phyloP scores from a whole-genome alignment of 2,329 filamentous ascomycete genomes.

The Colletotrichum cereale region DNA sequence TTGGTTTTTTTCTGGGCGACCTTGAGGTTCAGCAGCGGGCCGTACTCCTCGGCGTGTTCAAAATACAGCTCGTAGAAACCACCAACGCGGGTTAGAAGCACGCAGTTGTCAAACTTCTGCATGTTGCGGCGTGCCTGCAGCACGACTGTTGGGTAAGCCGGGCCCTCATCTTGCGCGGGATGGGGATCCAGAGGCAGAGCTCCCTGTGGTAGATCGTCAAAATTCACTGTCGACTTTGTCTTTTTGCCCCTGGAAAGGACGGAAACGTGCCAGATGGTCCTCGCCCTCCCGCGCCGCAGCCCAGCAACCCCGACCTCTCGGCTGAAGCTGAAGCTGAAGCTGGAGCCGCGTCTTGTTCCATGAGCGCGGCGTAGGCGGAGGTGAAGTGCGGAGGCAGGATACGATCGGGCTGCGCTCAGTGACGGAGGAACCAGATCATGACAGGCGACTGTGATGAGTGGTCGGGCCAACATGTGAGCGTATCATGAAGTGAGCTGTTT shows the following conservation, averaged over 20 bases:
- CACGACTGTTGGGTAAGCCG: constrained; percentile 86
- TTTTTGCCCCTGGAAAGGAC: constrained; percentile 61
- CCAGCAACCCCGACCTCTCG: constrained; percentile 11
- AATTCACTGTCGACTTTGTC: constrained; percentile 64
- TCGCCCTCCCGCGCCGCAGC: neutral
- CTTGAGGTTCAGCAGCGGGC: constrained; percentile 88
- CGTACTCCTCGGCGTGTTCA: constrained; percentile 91
- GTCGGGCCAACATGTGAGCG: constrained; percentile 39
- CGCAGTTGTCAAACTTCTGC: constrained; percentile 89
- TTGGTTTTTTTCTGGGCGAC: constrained; percentile 82
- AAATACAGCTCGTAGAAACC: constrained; percentile 99
- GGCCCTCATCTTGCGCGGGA: constrained; percentile 59
- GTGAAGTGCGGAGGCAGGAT: constrained; percentile 16
- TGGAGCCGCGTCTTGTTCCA: constrained; percentile 15
- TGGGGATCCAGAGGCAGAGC: constrained; percentile 54
- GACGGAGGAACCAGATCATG: constrained; percentile 31
- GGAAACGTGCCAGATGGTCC: constrained; percentile 17
- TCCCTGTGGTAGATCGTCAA: constrained; percentile 71
- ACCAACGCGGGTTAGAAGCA: constrained; percentile 91
- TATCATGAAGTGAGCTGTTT: constrained; percentile 39
- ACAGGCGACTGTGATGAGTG: constrained; percentile 35
- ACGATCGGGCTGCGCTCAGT: constrained; percentile 14
- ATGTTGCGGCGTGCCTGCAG: constrained; percentile 91
- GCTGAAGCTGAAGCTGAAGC: constrained; percentile 2
- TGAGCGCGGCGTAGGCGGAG: constrained; percentile 29